Evolutionary conservation across 2,329 filamentous ascomycete species (phyloP), one percentile per base, ranked within the genome.

Genomic region (Tolypocladium paradoxum): DNA sequence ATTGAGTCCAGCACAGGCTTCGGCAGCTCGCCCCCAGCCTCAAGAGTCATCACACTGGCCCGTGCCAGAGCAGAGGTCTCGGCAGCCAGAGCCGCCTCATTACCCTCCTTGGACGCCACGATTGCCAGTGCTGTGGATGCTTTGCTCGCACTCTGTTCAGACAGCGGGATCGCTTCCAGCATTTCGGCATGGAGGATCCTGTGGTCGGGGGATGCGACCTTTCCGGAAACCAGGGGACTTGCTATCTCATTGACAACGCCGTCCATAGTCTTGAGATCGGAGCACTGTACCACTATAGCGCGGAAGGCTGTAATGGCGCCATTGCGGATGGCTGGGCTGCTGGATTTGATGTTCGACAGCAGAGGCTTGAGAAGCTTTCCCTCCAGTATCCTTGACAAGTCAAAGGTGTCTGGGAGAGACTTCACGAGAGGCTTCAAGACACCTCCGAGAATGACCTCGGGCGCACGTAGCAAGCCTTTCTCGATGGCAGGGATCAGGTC

Each of bases 331-430:
- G 71, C 70, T 16, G 81, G 73, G 66, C 96, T 97, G 63, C 87
- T 91, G 1, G 93, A 97, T 69, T 95, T 96, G 68, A 91, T 77
- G 65, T 90, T 96, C 40, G 90, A 84, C n/a, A 97, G 71, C 14
- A 99, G 74, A 6, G 90, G 89, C 68, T 96, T 97, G 37, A 95
- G 70, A 36, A 99, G 76, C 56, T 87, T 87, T 29, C 77, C 75
- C 51, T 80, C 77, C 20, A 97, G 75, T 5, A 87, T 72, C 37
- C 83, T 79, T 9, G 92, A 92, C 20, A 97, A 76, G 62, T 99
- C 92, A 60, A 93, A 77, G 6, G 74, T 73, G 31, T 73, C 65
- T 1, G 90, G 83, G 7, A 99, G 73, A 31, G 88, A 82, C 9
- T 76, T 69, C 55, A 95, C 76, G 47, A 97, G 75, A 14, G 86